Conservation (phyloP, 2,329 filamentous ascomycete genomes). For the Neurospora crassa region DNA sequence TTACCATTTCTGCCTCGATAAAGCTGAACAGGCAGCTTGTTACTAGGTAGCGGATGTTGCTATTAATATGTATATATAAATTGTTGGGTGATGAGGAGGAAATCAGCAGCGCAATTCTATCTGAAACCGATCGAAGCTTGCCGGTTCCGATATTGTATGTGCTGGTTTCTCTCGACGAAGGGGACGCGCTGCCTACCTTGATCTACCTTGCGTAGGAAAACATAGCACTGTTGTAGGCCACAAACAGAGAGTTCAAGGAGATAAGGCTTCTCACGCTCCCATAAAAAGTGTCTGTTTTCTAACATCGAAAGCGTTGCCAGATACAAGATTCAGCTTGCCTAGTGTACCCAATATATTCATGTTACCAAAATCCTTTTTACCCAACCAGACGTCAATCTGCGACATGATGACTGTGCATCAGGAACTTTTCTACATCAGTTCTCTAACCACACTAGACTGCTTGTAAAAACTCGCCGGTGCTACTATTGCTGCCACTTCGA, state of each 20-base stretch:
- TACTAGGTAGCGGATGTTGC: neutral
- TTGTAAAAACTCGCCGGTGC: neutral
- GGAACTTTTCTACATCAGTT: neutral
- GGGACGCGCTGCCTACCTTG: neutral
- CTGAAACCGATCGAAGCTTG: neutral
- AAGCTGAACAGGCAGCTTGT: neutral
- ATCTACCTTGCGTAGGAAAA: neutral
- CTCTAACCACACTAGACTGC: neutral
- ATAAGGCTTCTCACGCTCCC: neutral
- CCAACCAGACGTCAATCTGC: too few relatives aligned
- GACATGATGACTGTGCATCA: neutral
- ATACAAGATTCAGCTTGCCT: neutral
- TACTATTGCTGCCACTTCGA: neutral
- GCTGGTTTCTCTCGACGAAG: neutral
- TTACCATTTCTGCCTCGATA: neutral
- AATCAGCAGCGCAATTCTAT: neutral
- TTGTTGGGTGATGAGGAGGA: neutral
- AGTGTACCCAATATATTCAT: neutral
- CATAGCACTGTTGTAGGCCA: neutral
- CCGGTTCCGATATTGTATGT: neutral
- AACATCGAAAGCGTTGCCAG: neutral
- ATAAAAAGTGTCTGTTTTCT: neutral
- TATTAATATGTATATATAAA: neutral
- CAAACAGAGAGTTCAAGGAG: neutral
- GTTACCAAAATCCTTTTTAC: neutral